Percentiles rank a stretch among this genome's conserved stretches.
Evolutionary conservation across 2,329 filamentous ascomycete species (phyloP).

Genomic region (Colletotrichum brevisporum): DNA sequence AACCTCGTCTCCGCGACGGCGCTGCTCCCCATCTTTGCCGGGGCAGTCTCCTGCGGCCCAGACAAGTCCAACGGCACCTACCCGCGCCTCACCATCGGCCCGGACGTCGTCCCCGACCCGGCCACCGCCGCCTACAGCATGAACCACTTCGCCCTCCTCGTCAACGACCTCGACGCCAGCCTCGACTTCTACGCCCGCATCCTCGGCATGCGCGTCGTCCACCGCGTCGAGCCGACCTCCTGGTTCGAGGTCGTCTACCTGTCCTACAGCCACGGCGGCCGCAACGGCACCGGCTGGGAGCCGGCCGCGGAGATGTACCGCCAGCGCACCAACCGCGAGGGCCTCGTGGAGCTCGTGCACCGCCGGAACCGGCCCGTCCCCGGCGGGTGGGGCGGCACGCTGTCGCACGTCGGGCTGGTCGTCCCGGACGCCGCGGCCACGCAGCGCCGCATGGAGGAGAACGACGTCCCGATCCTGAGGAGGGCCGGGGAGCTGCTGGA

Average conservation of each 20-base stretch:
- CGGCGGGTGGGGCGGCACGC: conserved; percentile 46
- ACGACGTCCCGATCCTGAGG: conserved; percentile 47
- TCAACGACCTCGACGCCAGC: conserved; percentile 47
- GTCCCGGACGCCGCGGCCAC: conserved; percentile 50
- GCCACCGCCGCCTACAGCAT: conserved; percentile 51
- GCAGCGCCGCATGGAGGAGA: conserved; percentile 45
- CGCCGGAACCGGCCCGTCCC: conserved; percentile 43
- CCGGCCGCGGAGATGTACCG: conserved; percentile 49
- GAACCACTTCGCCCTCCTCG: conserved; percentile 52
- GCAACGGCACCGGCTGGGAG: conserved; percentile 54
- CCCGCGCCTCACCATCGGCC: neutral
- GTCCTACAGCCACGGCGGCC: conserved; percentile 52
- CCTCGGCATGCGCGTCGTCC: conserved; percentile 52
- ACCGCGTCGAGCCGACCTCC: conserved; percentile 48
- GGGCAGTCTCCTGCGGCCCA: neutral
- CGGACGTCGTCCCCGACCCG: neutral
- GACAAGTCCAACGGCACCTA: neutral
- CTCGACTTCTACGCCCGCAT: conserved; percentile 52
- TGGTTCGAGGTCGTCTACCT: conserved; percentile 52
- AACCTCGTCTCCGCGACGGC: neutral
- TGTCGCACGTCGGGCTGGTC: conserved; percentile 53
- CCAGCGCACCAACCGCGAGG: conserved; percentile 52
- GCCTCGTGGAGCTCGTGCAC: conserved; percentile 50
- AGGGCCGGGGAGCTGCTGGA: conserved; percentile 40
- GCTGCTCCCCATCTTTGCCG: neutral